Evolutionary conservation across 352 stramenopile genomes (phyloP).

Genomic region (Phytophthora citricola): DNA sequence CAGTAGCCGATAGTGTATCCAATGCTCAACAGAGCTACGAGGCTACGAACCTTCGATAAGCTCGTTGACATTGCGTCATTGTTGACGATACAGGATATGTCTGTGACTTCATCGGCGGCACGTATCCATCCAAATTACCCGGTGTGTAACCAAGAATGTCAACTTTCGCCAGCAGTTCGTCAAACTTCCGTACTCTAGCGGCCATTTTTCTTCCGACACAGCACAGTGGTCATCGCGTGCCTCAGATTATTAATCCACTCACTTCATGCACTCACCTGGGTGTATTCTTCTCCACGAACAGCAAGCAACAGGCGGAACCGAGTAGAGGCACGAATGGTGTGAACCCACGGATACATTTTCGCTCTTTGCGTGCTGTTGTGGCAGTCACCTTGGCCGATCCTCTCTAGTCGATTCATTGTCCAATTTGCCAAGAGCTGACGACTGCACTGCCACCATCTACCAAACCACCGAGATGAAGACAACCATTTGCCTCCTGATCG

Average conservation of each 20-base stretch:
- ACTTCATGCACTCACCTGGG: conserved; percentile 1
- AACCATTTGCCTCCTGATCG: background rate
- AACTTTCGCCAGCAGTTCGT: background rate
- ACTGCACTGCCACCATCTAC: background rate
- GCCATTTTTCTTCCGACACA: background rate
- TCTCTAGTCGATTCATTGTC: conserved; percentile 20
- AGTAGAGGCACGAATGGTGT: conserved; percentile 7
- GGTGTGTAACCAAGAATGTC: background rate
- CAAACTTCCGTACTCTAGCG: background rate
- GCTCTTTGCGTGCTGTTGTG: background rate
- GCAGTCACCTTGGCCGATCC: background rate
- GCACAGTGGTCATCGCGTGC: background rate
- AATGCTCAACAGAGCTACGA: too few species aligned
- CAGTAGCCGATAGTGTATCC: background rate
- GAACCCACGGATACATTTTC: conserved; percentile 1
- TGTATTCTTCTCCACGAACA: conserved; percentile 12
- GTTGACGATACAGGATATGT: background rate
- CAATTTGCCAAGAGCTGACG: conserved; percentile 14
- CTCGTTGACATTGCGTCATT: background rate
- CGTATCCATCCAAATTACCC: background rate
- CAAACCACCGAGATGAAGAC: conserved; percentile 6
- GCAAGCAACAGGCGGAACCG: conserved; percentile 13
- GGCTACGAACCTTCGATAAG: too few species aligned
- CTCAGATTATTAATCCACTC: background rate
- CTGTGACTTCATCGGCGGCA: conserved; percentile 9